Evolutionary conservation across 306 rosid genomes (phyloP).

Genomic region (Prunus campanulata): DNA sequence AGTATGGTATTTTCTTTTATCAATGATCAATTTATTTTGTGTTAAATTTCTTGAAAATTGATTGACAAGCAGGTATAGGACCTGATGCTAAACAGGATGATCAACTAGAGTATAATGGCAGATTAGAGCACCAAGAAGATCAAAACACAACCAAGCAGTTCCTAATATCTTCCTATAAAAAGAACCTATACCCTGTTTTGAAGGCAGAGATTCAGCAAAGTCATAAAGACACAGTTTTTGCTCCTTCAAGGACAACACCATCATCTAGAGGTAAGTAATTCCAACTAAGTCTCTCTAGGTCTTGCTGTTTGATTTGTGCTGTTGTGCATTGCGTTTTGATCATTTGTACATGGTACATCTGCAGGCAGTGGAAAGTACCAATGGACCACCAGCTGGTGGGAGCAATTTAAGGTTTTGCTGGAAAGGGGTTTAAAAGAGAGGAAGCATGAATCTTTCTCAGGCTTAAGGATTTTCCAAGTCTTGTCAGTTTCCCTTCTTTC

Average conservation of each 20-base stretch:
- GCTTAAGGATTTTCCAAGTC: conserved; percentile 80
- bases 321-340: not conserved
- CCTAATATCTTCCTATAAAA: conserved; percentile 64
- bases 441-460: conserved; percentile 86
- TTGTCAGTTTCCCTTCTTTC: conserved; percentile 81
- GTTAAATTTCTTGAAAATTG: not conserved
- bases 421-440: conserved; percentile 78
- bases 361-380: conserved; percentile 46
- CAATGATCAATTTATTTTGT: not conserved
- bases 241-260: conserved; percentile 32
- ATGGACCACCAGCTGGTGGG: conserved; percentile 85
- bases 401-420: conserved; percentile 72
- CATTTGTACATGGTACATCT: not conserved
- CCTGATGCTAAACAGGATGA: conserved; percentile 65
- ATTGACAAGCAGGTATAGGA: conserved; percentile 52
- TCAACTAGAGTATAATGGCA: conserved; percentile 36
- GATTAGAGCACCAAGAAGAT: conserved; percentile 52
- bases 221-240: conserved; percentile 16
- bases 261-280: conserved; percentile 49
- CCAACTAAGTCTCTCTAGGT: not conserved
- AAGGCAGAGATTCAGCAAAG: conserved; percentile 60
- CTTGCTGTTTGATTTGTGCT: too few relatives aligned
- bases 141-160: conserved; percentile 67
- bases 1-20: too few relatives aligned
- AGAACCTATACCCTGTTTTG: conserved; percentile 59